Percentiles rank a stretch among this genome's conserved stretches.
These are phyloP conservation scores for Scleroderma citrinum DNA, from an alignment of 768 basidiomycete genomes.

Conservation along the genomic window DNA sequence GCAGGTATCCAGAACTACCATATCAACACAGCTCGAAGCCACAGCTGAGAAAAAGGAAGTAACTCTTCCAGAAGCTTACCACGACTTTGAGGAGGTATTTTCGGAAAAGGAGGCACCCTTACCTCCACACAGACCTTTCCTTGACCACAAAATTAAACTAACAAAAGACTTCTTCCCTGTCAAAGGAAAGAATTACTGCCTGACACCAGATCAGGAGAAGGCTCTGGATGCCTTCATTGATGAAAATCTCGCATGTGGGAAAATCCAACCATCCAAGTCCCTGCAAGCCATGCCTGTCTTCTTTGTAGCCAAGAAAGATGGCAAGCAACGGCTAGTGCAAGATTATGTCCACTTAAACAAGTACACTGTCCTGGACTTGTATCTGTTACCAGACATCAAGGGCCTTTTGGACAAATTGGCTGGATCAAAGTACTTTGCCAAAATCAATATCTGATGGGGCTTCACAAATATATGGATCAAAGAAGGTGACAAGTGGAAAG, in stretches of 20 bases:
- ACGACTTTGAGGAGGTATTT: too few species aligned
- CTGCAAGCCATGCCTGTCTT: conserved; percentile 15
- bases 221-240: too few species aligned
- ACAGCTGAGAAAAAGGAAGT: too few species aligned
- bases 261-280: conserved; percentile 14
- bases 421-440: background rate
- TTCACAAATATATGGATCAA: background rate
- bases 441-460: background rate
- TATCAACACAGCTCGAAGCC: too few species aligned
- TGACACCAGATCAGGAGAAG: too few species aligned
- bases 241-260: conserved; percentile 1
- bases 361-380: background rate
- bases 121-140: too few species aligned
- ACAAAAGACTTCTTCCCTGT: too few species aligned
- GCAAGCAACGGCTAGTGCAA: background rate
- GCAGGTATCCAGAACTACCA: too few species aligned
- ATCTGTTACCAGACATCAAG: background rate
- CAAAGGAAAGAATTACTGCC: too few species aligned
- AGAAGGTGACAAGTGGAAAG: background rate
- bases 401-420: background rate
- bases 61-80: too few species aligned
- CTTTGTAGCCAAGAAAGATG: conserved; percentile 1
- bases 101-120: too few species aligned
- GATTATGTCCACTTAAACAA: background rate
- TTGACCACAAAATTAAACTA: too few species aligned